These are phyloP conservation scores for Colletotrichum musae DNA, from an alignment of 2,329 filamentous ascomycete species.

Conservation along the genomic window DNA sequence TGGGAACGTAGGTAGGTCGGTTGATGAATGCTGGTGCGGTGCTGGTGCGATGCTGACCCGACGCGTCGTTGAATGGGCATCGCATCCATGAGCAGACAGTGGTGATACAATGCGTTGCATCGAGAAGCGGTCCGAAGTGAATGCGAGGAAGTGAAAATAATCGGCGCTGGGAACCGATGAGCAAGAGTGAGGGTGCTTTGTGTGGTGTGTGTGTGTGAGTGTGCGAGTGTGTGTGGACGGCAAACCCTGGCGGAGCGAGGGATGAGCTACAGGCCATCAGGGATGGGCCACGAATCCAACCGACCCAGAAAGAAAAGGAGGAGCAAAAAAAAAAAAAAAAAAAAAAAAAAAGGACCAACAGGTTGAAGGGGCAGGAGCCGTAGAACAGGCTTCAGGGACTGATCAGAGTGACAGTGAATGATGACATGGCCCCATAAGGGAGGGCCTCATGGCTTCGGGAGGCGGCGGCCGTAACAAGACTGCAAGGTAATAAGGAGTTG, in stretches of 20 bases:
- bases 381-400: neutral
- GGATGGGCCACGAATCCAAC: conserved; percentile 29
- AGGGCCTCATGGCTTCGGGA: neutral
- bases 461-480: neutral
- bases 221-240: conserved; percentile 21
- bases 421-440: conserved; percentile 37
- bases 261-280: conserved; percentile 24
- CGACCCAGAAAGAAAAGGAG: conserved; percentile 17
- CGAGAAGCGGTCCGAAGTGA: neutral
- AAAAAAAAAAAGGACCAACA: neutral
- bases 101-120: conserved; percentile 12
- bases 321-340: conserved; percentile 11
- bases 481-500: neutral
- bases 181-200: too few relatives aligned
- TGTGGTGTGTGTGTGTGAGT: too few relatives aligned
- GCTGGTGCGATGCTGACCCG: conserved; percentile 20
- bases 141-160: neutral
- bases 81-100: neutral
- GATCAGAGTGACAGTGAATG: conserved; percentile 22
- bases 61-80: conserved; percentile 19
- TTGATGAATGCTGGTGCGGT: neutral
- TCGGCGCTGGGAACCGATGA: neutral
- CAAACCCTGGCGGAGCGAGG: conserved; percentile 28
- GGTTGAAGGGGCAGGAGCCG: conserved; percentile 18
- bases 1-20: too few relatives aligned